Conservation (phyloP, 495 filamentous ascomycete species). For the Trichoderma erinaceum region DNA sequence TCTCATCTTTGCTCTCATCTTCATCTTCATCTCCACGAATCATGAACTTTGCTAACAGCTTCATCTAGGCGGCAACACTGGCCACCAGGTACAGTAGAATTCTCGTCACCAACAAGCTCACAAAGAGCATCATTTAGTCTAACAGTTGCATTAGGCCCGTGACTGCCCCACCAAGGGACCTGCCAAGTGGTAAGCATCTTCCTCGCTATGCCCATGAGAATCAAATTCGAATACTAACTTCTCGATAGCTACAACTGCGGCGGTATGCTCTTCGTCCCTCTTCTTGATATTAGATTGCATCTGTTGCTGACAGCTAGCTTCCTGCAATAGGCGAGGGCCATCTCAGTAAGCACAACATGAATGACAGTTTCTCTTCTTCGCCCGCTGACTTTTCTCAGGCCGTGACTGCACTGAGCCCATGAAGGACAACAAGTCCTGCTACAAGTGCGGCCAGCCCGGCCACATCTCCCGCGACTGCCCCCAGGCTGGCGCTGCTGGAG, state of each 20-base stretch:
- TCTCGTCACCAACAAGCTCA: not conserved
- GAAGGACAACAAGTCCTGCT: slow-evolving; percentile 90
- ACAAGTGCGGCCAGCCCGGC: slow-evolving; percentile 79
- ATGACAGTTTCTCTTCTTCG: slow-evolving; percentile 2
- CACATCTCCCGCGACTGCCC: slow-evolving; percentile 93
- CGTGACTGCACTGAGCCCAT: slow-evolving; percentile 85
- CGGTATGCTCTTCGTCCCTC: slow-evolving; percentile 41
- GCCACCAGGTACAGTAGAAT: slow-evolving; percentile 55
- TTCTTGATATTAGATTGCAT: not conserved
- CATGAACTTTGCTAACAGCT: not conserved
- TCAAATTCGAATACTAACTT: slow-evolving; percentile 27
- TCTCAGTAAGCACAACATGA: slow-evolving; percentile 58
- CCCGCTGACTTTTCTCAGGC: slow-evolving; percentile 38
- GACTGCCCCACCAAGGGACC: slow-evolving; percentile 93
- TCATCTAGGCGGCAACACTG: slow-evolving; percentile 61
- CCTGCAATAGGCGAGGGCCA: slow-evolving; percentile 63
- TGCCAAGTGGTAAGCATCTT: slow-evolving; percentile 57
- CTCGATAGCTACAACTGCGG: slow-evolving; percentile 42
- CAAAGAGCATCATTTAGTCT: not conserved
- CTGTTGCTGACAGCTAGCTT: not conserved
- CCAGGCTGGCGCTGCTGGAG: slow-evolving; percentile 40
- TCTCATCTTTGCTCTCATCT: not conserved
- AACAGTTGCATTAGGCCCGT: slow-evolving; percentile 54
- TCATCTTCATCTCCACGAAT: not conserved
- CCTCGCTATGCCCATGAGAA: slow-evolving; percentile 37